Percentiles rank a stretch among this genome's conserved stretches.
Conservation (phyloP, 371 early-diverging fungal species). For the Mucor sp. region DNA sequence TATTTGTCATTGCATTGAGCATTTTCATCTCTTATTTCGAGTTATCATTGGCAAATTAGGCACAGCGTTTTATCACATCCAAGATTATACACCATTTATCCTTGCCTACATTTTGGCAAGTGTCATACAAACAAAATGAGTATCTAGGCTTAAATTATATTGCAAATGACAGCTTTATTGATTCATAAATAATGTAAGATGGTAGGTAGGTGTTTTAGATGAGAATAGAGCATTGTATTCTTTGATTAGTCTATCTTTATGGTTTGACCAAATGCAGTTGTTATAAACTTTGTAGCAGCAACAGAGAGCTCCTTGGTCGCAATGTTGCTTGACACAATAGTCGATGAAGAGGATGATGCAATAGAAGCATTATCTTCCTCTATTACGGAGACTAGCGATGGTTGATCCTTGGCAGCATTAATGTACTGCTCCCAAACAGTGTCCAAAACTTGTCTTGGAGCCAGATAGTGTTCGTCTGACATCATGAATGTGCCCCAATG, state of each 20-base stretch:
- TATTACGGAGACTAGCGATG: neutral
- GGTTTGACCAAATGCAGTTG: constrained; percentile 36
- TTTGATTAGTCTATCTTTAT: constrained; percentile 7
- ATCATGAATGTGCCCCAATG: constrained; percentile 68
- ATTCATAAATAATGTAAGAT: neutral
- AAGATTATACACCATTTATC: too few species aligned
- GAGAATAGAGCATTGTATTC: neutral
- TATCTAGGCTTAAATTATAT: too few species aligned
- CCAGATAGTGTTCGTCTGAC: constrained; percentile 70
- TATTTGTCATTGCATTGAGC: too few species aligned
- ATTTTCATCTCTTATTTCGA: too few species aligned
- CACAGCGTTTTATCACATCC: too few species aligned
- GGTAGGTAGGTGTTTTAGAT: neutral
- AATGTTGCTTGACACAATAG: neutral
- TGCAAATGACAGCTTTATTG: too few species aligned
- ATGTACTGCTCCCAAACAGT: constrained; percentile 25
- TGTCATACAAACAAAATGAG: too few species aligned
- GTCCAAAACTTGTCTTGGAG: constrained; percentile 57
- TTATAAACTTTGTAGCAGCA: constrained; percentile 18
- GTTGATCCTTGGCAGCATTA: neutral
- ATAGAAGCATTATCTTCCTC: constrained; percentile 1
- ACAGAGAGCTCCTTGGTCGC: neutral
- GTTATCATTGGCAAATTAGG: too few species aligned
- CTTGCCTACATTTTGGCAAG: too few species aligned
- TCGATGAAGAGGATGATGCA: neutral